Evolutionary conservation across 2,329 filamentous ascomycete species (phyloP).

Genomic region (Chrysoporthe deuterocubensis): DNA sequence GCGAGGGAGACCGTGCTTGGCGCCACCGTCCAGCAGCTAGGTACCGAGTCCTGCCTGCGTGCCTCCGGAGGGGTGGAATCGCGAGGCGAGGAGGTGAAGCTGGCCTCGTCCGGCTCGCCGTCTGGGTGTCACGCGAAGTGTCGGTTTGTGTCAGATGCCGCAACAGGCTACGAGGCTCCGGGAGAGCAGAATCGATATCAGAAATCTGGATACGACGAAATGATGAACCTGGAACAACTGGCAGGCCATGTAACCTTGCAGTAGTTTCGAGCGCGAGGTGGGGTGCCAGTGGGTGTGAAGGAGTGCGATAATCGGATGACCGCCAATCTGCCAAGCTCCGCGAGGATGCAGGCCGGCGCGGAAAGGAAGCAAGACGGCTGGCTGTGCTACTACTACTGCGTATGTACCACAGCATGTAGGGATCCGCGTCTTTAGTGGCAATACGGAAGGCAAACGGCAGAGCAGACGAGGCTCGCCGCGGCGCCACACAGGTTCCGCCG

Average conservation of each 20-base stretch:
- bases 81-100: background rate
- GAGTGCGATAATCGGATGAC: background rate
- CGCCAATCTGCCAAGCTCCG: background rate
- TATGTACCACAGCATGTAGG: background rate
- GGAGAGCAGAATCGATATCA: background rate
- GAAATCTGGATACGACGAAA: background rate
- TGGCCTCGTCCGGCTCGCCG: background rate
- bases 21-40: background rate
- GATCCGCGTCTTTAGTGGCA: constrained; percentile 4
- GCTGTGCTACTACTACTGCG: background rate
- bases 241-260: constrained; percentile 12
- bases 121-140: background rate
- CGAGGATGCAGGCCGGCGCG: background rate
- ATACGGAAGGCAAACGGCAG: background rate
- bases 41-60: background rate
- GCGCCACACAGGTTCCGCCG: background rate
- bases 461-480: constrained; percentile 1
- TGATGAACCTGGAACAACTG: constrained; percentile 16
- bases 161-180: background rate
- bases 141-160: background rate
- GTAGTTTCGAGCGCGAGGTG: constrained; percentile 15
- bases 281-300: constrained; percentile 7
- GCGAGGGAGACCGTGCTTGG: background rate
- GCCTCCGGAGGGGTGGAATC: background rate
- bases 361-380: background rate